A percentile compares a stretch with the other conserved stretches of the same genome.
Conservation (phyloP, 1,139 yeast genomes). For the Kodamaea anthophila region DNA sequence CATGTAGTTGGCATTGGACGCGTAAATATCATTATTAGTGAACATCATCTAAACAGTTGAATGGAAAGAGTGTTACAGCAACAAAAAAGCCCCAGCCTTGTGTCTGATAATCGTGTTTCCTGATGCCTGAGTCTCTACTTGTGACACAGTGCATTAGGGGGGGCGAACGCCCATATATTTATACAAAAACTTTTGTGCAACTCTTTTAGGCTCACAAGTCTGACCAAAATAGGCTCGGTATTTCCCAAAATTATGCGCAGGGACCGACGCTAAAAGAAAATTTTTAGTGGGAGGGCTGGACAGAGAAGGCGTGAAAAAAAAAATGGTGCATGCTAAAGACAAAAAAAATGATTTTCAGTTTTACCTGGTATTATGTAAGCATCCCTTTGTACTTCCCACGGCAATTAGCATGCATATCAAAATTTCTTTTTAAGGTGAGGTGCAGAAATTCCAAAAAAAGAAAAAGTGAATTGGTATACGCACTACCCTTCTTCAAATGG, state of each 20-base stretch:
- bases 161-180: background rate
- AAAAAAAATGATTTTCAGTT: background rate
- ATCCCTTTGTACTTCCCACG: too few relatives aligned
- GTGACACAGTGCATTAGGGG: too few relatives aligned
- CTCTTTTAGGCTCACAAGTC: background rate
- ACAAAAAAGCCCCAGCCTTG: too few relatives aligned
- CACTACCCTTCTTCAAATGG: too few relatives aligned
- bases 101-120: too few relatives aligned
- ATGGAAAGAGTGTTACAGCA: constrained; percentile 2
- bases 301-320: constrained; percentile 3
- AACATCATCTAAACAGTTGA: constrained; percentile 2
- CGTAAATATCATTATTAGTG: too few relatives aligned
- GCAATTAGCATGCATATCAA: too few relatives aligned
- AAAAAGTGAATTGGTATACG: too few relatives aligned
- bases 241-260: constrained; percentile 4
- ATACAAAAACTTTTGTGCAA: constrained; percentile 1
- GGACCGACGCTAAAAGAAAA: constrained; percentile 3
- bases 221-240: constrained; percentile 3
- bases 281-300: constrained; percentile 2
- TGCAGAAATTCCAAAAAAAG: too few relatives aligned
- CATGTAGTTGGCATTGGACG: background rate
- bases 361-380: constrained; percentile 1
- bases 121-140: too few relatives aligned
- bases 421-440: too few relatives aligned
- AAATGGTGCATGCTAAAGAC: background rate